Conservation (phyloP, 306 rosid genomes). For the Gastrolobium villosum region DNA sequence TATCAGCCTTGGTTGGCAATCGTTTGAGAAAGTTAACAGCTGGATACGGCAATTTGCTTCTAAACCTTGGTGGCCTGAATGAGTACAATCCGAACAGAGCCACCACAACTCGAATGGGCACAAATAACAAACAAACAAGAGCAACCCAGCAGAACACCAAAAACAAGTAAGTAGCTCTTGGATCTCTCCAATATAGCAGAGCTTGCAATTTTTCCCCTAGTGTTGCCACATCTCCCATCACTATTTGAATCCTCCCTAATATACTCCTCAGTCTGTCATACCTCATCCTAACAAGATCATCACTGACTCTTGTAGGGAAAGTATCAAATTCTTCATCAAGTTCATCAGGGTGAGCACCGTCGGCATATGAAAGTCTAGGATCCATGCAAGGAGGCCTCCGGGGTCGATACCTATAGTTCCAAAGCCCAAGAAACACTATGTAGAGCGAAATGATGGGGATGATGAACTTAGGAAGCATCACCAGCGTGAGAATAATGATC, state of each 20-base stretch:
- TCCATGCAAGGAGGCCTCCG: background rate
- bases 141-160: background rate
- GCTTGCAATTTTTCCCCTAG: background rate
- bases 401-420: background rate
- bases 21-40: background rate
- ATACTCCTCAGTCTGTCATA: slow-evolving; percentile 3
- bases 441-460: background rate
- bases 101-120: slow-evolving; percentile 17
- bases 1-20: slow-evolving; percentile 5
- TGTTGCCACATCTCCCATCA: background rate
- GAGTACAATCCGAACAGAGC: background rate
- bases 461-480: slow-evolving; percentile 2
- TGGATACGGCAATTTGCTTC: background rate
- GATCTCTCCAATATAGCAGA: slow-evolving; percentile 28
- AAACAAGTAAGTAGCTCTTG: slow-evolving; percentile 31
- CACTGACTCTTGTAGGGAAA: background rate
- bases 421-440: slow-evolving; percentile 2
- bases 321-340: slow-evolving; percentile 9
- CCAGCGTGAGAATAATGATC: background rate
- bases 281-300: slow-evolving; percentile 14
- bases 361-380: too few species aligned
- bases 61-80: background rate
- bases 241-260: background rate
- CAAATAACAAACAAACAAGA: background rate
- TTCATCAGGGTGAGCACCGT: background rate